A percentile compares a stretch with the other conserved stretches of the same genome.
Evolutionary conservation across 805 yeast species (phyloP).

Genomic region (Candida verbasci): DNA sequence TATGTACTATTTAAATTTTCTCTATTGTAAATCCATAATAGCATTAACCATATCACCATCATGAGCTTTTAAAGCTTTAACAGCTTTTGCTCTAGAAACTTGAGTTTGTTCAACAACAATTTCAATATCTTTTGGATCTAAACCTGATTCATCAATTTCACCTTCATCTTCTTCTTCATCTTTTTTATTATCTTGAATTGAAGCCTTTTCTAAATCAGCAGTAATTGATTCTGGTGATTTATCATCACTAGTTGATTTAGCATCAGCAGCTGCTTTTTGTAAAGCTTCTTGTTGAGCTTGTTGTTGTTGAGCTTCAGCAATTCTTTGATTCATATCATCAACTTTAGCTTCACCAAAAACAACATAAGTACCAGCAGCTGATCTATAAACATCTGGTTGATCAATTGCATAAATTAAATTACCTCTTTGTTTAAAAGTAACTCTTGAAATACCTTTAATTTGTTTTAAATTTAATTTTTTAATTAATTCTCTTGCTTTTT

Average conservation of each 20-base stretch:
- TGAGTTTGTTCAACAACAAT: conserved; percentile 89
- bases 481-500: conserved; percentile 90
- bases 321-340: conserved; percentile 87
- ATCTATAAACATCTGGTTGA: conserved; percentile 90
- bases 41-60: conserved; percentile 95
- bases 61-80: conserved; percentile 82
- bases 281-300: conserved; percentile 51
- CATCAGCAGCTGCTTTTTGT: conserved; percentile 40
- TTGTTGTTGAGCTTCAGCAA: conserved; percentile 79
- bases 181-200: conserved; percentile 39
- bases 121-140: conserved; percentile 76
- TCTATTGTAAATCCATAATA: conserved; percentile 75
- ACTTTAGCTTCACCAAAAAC: conserved; percentile 98
- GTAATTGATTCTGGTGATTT: conserved; percentile 76
- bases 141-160: conserved; percentile 80
- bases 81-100: conserved; percentile 86
- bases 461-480: conserved; percentile 85
- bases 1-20: too few relatives aligned
- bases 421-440: conserved; percentile 90
- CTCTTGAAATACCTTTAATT: conserved; percentile 90
- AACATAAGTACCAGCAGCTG: conserved; percentile 89
- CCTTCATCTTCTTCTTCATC: conserved; percentile 38
- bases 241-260: conserved; percentile 27
- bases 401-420: conserved; percentile 89
- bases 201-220: conserved; percentile 73